Conservation (phyloP, 441 rosid species). For the Croton laevigatus region DNA sequence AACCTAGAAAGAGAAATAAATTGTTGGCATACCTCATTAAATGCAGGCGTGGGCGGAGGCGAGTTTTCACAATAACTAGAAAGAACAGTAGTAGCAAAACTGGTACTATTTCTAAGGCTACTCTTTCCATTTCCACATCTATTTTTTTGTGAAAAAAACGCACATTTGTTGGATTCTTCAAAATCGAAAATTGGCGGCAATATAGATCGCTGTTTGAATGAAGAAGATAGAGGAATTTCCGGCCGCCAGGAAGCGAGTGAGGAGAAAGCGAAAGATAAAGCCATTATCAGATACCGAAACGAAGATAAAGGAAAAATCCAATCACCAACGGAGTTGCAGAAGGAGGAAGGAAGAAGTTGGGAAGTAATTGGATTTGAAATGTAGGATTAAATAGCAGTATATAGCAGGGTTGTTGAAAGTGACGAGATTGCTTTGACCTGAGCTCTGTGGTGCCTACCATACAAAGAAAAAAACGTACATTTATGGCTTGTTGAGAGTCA, state of each 20-base stretch:
- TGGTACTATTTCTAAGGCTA: neutral
- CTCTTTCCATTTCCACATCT: neutral
- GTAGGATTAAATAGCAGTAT: no score
- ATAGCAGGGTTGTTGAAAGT: no score
- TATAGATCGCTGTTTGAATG: conserved; percentile 8
- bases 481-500: no score
- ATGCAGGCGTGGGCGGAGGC: conserved; percentile 34
- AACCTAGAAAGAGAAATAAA: neutral
- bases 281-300: no score
- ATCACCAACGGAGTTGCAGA: no score
- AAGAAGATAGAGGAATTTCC: neutral
- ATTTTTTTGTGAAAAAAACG: neutral
- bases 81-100: conserved; percentile 21
- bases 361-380: no score
- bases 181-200: conserved; percentile 15
- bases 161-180: conserved; percentile 9
- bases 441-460: no score
- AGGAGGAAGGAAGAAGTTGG: no score
- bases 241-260: conserved; percentile 12
- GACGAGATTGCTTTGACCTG: no score
- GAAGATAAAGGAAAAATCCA: neutral
- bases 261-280: conserved; percentile 20
- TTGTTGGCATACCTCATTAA: conserved; percentile 43
- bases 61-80: conserved; percentile 31
- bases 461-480: no score